A percentile compares a stretch with the other conserved stretches of the same genome.
phyloP scores from a whole-genome alignment of 495 filamentous ascomycete genomes.

The Aspergillus cristatus region DNA sequence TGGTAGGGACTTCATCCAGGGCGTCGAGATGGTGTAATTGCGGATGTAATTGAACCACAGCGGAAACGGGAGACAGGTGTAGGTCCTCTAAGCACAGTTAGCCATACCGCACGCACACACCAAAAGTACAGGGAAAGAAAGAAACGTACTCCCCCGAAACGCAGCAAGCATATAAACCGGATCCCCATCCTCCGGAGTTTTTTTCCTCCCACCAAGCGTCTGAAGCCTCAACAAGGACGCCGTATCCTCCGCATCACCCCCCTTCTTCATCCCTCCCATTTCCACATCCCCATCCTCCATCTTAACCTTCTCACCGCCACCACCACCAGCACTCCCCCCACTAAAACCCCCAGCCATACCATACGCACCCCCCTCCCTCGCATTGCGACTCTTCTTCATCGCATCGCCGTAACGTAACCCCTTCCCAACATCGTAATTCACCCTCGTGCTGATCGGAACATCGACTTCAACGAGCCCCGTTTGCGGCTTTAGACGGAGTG shows the following conservation, averaged over 20 bases:
- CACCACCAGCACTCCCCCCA: constrained; percentile 19
- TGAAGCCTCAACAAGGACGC: constrained; percentile 24
- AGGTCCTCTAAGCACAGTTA: constrained; percentile 42
- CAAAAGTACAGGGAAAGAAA: constrained; percentile 1
- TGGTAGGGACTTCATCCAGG: constrained; percentile 38
- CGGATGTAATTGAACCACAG: constrained; percentile 63
- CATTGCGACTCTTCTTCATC: constrained; percentile 43
- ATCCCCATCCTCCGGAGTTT: constrained; percentile 45
- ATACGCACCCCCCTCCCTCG: constrained; percentile 49
- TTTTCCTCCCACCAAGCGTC: constrained; percentile 60
- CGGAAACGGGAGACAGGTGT: constrained; percentile 58
- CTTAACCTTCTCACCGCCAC: constrained; percentile 19
- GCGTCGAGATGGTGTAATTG: constrained; percentile 72
- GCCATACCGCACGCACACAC: constrained; percentile 8
- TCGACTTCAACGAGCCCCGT: constrained; percentile 69
- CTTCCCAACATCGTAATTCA: constrained; percentile 56
- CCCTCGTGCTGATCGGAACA: constrained; percentile 51
- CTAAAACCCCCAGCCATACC: constrained; percentile 53
- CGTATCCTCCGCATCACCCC: constrained; percentile 25
- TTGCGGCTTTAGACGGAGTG: constrained; percentile 56
- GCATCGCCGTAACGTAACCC: constrained; percentile 59
- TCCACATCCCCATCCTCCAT: constrained; percentile 29
- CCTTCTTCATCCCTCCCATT: constrained; percentile 28
- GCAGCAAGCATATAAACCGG: constrained; percentile 66
- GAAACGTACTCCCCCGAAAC: constrained; percentile 50